Percentiles rank a stretch among this genome's conserved stretches.
These are phyloP conservation scores for Penicillium malachiteum DNA, from an alignment of 495 filamentous ascomycete genomes.

Conservation along the genomic window DNA sequence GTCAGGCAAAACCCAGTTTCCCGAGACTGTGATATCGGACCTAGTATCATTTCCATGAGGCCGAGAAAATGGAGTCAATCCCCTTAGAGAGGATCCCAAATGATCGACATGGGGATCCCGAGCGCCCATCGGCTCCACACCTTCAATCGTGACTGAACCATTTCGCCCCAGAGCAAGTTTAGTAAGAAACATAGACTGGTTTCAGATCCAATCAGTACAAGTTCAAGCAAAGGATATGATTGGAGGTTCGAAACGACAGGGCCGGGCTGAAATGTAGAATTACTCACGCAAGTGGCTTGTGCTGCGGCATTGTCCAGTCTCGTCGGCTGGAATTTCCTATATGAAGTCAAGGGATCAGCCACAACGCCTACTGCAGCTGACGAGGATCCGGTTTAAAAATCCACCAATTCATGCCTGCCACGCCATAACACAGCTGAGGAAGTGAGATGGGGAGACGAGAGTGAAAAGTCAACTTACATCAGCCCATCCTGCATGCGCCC, in stretches of 20 bases:
- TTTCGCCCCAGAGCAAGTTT: not conserved
- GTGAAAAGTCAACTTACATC: not conserved
- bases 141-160: not conserved
- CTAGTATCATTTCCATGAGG: not conserved
- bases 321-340: not conserved
- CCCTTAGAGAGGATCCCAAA: not conserved
- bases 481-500: not conserved
- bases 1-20: not conserved
- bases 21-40: not conserved
- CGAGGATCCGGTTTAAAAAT: not conserved
- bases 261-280: not conserved
- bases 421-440: not conserved
- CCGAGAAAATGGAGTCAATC: not conserved
- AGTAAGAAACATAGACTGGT: not conserved
- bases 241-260: not conserved
- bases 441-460: not conserved
- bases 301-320: not conserved
- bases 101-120: not conserved
- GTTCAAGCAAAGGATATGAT: not conserved
- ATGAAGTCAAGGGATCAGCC: not conserved
- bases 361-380: not conserved
- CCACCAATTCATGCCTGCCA: not conserved
- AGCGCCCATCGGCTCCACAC: not conserved
- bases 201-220: not conserved
- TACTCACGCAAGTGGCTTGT: not conserved